Conservation (phyloP, 1,139 yeast species). For the Yamadazyma membranifaciens region DNA sequence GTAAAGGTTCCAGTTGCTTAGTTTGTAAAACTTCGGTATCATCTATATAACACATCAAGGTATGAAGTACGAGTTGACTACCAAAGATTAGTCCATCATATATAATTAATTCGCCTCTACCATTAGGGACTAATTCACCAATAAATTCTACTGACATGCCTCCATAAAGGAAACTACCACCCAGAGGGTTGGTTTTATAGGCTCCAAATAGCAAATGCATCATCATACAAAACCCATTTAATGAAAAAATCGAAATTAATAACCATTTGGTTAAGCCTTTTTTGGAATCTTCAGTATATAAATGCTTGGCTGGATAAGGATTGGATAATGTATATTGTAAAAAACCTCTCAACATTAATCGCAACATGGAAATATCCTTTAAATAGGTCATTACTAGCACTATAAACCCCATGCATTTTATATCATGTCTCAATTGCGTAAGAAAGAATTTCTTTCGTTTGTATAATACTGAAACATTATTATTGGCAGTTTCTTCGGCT, state of each 20-base stretch:
- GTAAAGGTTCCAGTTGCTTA: constrained; percentile 1
- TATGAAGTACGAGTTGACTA: constrained; percentile 32
- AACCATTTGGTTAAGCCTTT: constrained; percentile 28
- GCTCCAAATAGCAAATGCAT: constrained; percentile 32
- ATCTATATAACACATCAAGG: constrained; percentile 31
- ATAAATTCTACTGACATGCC: constrained; percentile 39
- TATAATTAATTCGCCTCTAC: constrained; percentile 24
- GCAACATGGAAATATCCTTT: constrained; percentile 33
- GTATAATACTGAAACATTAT: constrained; percentile 36
- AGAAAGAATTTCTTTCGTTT: constrained; percentile 41
- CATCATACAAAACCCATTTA: constrained; percentile 25
- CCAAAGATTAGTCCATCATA: constrained; percentile 28
- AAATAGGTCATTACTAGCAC: constrained; percentile 33
- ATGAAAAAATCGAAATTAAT: constrained; percentile 22
- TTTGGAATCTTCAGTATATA: constrained; percentile 26
- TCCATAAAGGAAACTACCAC: constrained; percentile 30
- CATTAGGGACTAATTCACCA: constrained; percentile 36
- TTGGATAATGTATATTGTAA: constrained; percentile 30
- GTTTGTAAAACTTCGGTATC: constrained; percentile 28
- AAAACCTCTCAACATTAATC: constrained; percentile 25
- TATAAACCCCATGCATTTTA: constrained; percentile 29
- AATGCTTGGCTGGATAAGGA: constrained; percentile 21
- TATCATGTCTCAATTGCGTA: constrained; percentile 29
- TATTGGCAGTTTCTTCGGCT: constrained; percentile 33
- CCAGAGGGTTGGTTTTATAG: constrained; percentile 16